Base-by-base conservation (phyloP, 2,329 filamentous ascomycete genomes). In the Fusarium heterosporum region DNA sequence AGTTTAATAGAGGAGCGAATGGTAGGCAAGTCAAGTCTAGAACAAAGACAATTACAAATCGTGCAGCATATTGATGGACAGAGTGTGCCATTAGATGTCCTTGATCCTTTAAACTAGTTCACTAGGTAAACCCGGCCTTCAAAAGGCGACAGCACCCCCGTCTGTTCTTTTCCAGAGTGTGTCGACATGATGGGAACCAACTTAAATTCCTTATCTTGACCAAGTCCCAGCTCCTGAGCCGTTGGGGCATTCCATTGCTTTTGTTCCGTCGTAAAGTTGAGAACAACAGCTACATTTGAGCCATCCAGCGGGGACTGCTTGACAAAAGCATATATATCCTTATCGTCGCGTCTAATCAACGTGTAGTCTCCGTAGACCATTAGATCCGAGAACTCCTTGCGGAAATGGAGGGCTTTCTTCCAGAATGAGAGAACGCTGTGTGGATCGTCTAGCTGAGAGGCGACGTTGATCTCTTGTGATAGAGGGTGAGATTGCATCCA, bases 401-500 rank as follows among this genome's bases (percentile, higher is more conserved):
- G 66, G 52, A 77, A 76, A 2, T 29, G 60, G 1, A 75, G 55
- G 55, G 72, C 69, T 25, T 72, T 75, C 57, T 71, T 74, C 76
- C 77, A 79, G 41, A 76, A 79, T 1, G 70, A 71, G 0, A 77
- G 53, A 2, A 76, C 73, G 26, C 81, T 81, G 1, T 75, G 59
- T 0, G 75, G 61, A 29, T 83, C 78, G 0, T 78, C 62, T 0
- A 78, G 66, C 72, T 91, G 89, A 3, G 80, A 78, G 12, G 82
- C 81, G 2, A 87, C 88, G 60, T 91, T 90, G 73, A 89, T 77
- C 13, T 78, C 72, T 6, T 29, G 36, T 1, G 74, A 72, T 8
- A 78, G 48, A 9, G 76, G 75, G 11, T 78, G 76, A 0, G 71
- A 22, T 54, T 72, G 73, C 76, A 78, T 78, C 76, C 76, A 78